Base-by-base conservation (phyloP, 495 filamentous ascomycete genomes). In the Aspergillus ostianus region DNA sequence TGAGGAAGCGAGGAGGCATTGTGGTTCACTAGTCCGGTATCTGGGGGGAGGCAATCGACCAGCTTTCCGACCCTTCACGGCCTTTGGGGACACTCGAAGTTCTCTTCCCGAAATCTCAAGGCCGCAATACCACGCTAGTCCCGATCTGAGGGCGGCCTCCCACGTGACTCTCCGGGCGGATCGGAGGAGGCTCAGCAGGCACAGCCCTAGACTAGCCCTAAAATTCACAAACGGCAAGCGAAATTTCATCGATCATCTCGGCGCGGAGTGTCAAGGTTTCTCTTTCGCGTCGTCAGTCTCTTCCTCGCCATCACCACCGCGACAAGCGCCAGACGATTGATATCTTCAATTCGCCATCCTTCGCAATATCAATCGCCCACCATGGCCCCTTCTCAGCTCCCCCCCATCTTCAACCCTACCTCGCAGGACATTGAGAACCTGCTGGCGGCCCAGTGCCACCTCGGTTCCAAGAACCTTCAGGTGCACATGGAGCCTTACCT, bases 401-500 rank as follows among this genome's bases (percentile, higher is more conserved):
- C 92, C 70, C 83, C 91, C 51, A 85, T 87, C 65, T 96, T 97
- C 90, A 89, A 90, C 84, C 86, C 88, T 56, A 90, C 88, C 64
- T 77, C 81, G 53, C 81, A 88, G 80, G 94, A 98, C 84, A 96
- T 98, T 83, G 94, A 98, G 90, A 95, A 93, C 91, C 90, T 98
- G 66, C 88, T 98, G 55, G 89, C 92, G 70, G 94, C 94, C 73
- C 92, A 97, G 80, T 88, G 85, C 79, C 94, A 98, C 82, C 86
- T 98, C 64, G 94, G 94, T 74, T 92, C 89, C 81, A 98, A 98
- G 89, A 98, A 98, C 85, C 73, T 98, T 65, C 92, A 97, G 83
- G 86, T 94, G 72, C 92, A 98, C 82, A 98, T 97, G 94, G 92
- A 98, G 82, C 91, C 94, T 65, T 98, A 98, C 83, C 87, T 98